Base-by-base conservation (phyloP, 2,329 filamentous ascomycete genomes). In the Penicillium sp. region DNA sequence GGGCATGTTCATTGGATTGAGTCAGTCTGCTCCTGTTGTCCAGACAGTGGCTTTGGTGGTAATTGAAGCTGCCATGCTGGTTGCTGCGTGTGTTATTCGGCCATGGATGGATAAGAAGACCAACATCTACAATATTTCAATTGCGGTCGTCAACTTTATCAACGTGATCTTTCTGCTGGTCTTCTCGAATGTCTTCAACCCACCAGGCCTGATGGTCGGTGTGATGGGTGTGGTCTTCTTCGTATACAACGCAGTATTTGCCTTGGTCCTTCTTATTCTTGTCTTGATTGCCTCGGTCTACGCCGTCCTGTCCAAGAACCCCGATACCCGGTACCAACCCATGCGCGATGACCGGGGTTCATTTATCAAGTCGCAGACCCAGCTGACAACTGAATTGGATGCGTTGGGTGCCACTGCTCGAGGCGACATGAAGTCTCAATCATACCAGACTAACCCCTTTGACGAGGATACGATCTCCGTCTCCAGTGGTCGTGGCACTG, bases 81-180 rank as follows among this genome's bases (percentile, higher is more conserved):
- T 96, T 66, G 86, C 79, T 22, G 87, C 91, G 55, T 89, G 87
- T 58, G 88, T 96, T 53, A 79, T 97, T 64, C 88, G 91, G 58
- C 93, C 93, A 19, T 98, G 91, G 89, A 98, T 98, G 93, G 93
- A 97, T 82, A 96, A 96, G 86, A 93, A 93, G 79, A 96, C 91
- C 60, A 98, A 97, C 76, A 88, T 88, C 48, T 96, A 96, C 83
- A 97, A 97, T 79, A 96, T 98, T 69, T 85, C 91, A 59, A 97
- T 97, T 68, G 89, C 87, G 61, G 89, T 86, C 46, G 82, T 96
- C 76, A 97, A 96, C 81, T 96, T 97, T 75, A 74, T 97, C 69
- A 96, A 95, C 76, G 84, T 89, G 55, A 87, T 97, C 73, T 96
- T 96, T 80, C 80, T 97, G 33, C 81, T 98, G 55, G 85, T 97